Evolutionary conservation across 768 basidiomycete species (phyloP).

Genomic region (Suillus ampliporus): DNA sequence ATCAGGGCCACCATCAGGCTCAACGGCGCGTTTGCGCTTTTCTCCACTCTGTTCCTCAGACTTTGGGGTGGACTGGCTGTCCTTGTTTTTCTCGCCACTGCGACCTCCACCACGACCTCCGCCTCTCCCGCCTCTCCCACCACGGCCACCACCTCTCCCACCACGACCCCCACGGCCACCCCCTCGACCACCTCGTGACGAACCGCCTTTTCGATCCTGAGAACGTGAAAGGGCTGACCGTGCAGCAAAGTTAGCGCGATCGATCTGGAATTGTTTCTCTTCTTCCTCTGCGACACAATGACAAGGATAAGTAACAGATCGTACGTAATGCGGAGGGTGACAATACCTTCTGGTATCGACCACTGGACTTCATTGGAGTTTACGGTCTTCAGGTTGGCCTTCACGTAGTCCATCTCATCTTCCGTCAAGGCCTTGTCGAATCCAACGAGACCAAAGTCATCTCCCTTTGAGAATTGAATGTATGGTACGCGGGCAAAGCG

Average conservation of each 20-base stretch:
- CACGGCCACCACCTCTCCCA: conserved; percentile 38
- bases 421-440: conserved; percentile 72
- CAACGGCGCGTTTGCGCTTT: conserved; percentile 78
- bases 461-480: conserved; percentile 53
- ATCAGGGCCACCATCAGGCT: conserved; percentile 79
- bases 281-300: conserved; percentile 59
- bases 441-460: conserved; percentile 52
- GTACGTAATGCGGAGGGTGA: not conserved
- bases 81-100: conserved; percentile 22
- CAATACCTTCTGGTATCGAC: conserved; percentile 64
- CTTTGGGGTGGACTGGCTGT: conserved; percentile 27
- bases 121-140: conserved; percentile 24
- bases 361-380: conserved; percentile 70
- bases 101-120: conserved; percentile 23
- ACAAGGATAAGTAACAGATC: conserved; percentile 9
- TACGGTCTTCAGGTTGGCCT: conserved; percentile 66
- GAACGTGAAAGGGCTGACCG: conserved; percentile 49
- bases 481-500: conserved; percentile 53
- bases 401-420: conserved; percentile 74
- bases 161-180: conserved; percentile 41
- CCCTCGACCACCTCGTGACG: conserved; percentile 47
- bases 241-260: conserved; percentile 74
- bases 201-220: conserved; percentile 43
- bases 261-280: conserved; percentile 74
- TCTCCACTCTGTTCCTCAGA: conserved; percentile 61